Base-by-base conservation (phyloP, 768 basidiomycete genomes). In the Tylopilus subfusipes region DNA sequence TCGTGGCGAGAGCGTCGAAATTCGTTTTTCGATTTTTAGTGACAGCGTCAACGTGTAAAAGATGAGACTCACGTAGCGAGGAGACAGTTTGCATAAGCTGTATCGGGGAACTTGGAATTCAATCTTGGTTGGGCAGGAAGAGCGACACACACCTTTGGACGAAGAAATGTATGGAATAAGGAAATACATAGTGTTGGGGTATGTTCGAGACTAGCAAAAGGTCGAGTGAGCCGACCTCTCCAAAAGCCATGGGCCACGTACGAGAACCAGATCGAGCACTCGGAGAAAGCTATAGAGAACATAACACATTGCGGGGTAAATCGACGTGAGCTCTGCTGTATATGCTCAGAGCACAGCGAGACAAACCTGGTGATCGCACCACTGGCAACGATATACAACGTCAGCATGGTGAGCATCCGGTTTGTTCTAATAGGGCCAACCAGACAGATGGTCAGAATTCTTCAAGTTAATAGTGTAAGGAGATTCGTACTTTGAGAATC, bases 381-480 rank as follows among this genome's bases (percentile, higher is more conserved):
- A 24, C 44, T 52, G 43, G 43, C 36, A 13, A 52, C 52, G 36
- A 52, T 46, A 24, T 38, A 52, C 27, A 52, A 30, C 19, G 51
- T 52, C 27, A 52, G 14, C 8, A 18, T 45, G 34, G 5, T 24
- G 34, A 52, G 34, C 2, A 45, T 39, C 21, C 36, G 52, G 21
- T 46, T 38, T 16, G 52, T 52, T 14, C 52, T 52, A 24, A 30
- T 27, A 10, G 8, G 6, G 21, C 8, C 19, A 31, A 47, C 4
- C 29, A 19, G 12, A 33, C 30, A 24, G 16, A 27, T 19, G 16
- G 24, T 52, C 16, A 52, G 44, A 3, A 22, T 30, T 21, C 5
- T 21, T 29, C 4, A 27, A 2, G 36, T 16, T 43, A 30, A 3
- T 29, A 8, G 16, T 25, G 14, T 29, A 16, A n/a, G 30, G 11